Conservation (phyloP, 495 filamentous ascomycete genomes). For the Physcia stellaris region DNA sequence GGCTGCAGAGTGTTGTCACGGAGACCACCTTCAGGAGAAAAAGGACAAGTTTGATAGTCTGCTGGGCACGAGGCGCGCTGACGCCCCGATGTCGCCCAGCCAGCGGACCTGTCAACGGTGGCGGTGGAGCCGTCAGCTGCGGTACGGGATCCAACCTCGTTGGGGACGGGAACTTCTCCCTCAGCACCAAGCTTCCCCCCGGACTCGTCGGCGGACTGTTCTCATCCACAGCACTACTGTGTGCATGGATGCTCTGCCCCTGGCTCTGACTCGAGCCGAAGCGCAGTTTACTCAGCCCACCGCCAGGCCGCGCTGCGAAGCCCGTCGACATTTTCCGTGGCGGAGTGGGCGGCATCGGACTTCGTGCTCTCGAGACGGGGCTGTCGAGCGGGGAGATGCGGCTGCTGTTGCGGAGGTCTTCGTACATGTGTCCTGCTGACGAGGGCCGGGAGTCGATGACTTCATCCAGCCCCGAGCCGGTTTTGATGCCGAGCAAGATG, state of each 20-base stretch:
- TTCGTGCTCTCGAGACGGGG: conserved; percentile 21
- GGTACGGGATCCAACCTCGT: conserved; percentile 7
- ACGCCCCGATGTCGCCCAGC: not conserved
- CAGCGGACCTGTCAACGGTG: conserved; percentile 2
- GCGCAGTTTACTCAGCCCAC: conserved; percentile 11
- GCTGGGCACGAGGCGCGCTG: conserved; percentile 1
- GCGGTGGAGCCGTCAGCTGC: conserved; percentile 1
- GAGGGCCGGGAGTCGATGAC: conserved; percentile 32
- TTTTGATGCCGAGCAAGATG: conserved; percentile 69
- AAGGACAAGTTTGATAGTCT: conserved; percentile 20
- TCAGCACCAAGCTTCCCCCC: conserved; percentile 19
- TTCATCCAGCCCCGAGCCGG: conserved; percentile 48
- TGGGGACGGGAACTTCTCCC: conserved; percentile 16
- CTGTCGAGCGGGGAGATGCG: conserved; percentile 46
- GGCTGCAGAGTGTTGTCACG: conserved; percentile 44
- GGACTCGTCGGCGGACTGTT: conserved; percentile 16
- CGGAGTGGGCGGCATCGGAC: conserved; percentile 17
- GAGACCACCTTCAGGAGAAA: conserved; percentile 45
- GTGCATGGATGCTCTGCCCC: conserved; percentile 1
- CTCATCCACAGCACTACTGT: conserved; percentile 3
- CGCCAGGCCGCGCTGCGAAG: conserved; percentile 14
- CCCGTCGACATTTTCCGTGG: conserved; percentile 17
- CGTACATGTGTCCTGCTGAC: conserved; percentile 31
- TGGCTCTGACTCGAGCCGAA: conserved; percentile 7
- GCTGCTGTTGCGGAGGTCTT: conserved; percentile 42